Base-by-base conservation (phyloP, 2,329 filamentous ascomycete genomes). In the Berkeleyomyces basicola region DNA sequence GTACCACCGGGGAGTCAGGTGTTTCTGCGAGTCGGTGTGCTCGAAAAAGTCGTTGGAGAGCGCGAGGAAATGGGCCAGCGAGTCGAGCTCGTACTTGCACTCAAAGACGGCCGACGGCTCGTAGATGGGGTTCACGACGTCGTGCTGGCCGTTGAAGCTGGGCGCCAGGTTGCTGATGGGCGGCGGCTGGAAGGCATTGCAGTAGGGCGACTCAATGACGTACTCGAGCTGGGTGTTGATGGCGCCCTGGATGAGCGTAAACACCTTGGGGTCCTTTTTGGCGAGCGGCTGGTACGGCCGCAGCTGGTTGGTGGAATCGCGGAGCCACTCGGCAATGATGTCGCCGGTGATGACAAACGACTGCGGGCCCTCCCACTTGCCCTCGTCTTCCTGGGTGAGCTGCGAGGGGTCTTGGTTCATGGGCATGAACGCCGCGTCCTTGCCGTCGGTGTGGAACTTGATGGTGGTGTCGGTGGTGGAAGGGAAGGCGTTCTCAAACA, bases 1-100 rank as follows among this genome's bases (percentile, higher is more conserved):
- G 61, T 86, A 84, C 89, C 90, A 99, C 58, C 92, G 81, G 4
- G 79, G 72, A 2, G 82, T 91, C 44, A 97, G 71, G 70, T 95
- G 96, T 1, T 86, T 85, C 0, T 80, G 86, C 0, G 88, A 92
- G 1, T 80, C 80, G 0, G 90, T 95, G 70, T 88, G 81, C 46
- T 87, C 82, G 74, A 93, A 80, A 74, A 95, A 97, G 68, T 96
- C 85, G 69, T 96, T 96, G 16, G 80, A 82, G 1, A 99, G 76
- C 0, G 87, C 84, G 4, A 99, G 79, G 72, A 99, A 99, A 70
- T 95, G 86, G 0, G 91, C 93, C 0, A 99, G 79, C 7, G 91
- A 96, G 74, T 99, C 93, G 31, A 99, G 83, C 76, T 99, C 93
- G 74, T 97, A 99, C 74, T 99, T 99, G 82, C 93, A 99, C 74